Evolutionary conservation across 257 asterid genomes (phyloP), one percentile per base, ranked within the genome.

Genomic region (Penstemon barbatus): DNA sequence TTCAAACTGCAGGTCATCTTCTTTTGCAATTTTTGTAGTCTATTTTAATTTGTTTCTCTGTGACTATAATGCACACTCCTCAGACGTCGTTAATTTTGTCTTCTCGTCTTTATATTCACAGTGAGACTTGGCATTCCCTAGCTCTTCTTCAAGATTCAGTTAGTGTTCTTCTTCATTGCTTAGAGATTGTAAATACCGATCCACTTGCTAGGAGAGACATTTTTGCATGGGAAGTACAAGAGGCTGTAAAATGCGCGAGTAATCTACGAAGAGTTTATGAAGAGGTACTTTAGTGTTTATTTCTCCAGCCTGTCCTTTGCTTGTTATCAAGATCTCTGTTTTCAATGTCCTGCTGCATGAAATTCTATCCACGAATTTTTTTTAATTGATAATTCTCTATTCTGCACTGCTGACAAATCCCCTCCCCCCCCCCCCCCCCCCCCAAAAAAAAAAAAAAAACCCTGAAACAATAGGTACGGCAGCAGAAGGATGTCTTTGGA

Each of bases 191-290:
- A 45, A 70, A 75, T 65, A 56, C 45, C n/a, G 71, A 75, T 64
- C 73, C 65, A 43, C 76, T 66, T 68, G 63, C 64, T 64, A 70
- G 78, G 71, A 69, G 69, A 71, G 78, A 70, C 56, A 52, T 9
- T 69, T 80, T 73, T 68, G 79, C 79, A 33, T 87, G 95, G 94
- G 90, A 86, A 79, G 82, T 86, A 51, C 84, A 74, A 81, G 89
- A 82, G 70, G 97, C 90, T 39, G 89, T 87, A 78, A 82, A 74
- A 74, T 90, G 96, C 55, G 98, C 98, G 77, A 68, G 87, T 72
- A 80, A 81, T 67, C 81, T 93, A 61, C 83, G 95, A 66, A 84
- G 98, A 85, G 93, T 93, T 68, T 93, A 90, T 61, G 98, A 93
- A 82, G 98, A 93, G 95, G 97, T 81, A 57, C 62, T 80, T 70